These are phyloP conservation scores for Sporothrix dimorphospora DNA, from an alignment of 2,329 filamentous ascomycete genomes.

Conservation along the genomic window DNA sequence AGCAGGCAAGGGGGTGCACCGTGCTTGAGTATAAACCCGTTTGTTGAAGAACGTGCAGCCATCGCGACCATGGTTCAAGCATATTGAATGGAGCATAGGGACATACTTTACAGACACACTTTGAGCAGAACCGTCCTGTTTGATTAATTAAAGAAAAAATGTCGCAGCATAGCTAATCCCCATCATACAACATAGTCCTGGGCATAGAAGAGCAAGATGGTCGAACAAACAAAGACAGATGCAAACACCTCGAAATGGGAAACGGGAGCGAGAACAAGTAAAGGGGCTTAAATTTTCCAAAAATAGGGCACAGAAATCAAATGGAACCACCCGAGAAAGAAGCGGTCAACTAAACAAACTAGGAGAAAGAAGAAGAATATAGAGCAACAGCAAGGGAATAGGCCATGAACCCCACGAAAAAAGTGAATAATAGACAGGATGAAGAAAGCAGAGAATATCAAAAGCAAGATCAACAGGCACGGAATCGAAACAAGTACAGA, in stretches of 20 bases:
- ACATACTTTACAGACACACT: neutral
- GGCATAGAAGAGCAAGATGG: neutral
- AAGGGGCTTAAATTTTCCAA: neutral
- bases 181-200: neutral
- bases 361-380: neutral
- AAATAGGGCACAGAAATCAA: neutral
- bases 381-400: constrained; percentile 6
- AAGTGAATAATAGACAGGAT: neutral
- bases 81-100: neutral
- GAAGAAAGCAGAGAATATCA: neutral
- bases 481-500: neutral
- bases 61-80: too few species aligned
- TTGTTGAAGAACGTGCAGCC: too few species aligned
- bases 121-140: neutral
- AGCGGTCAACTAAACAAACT: neutral
- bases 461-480: neutral
- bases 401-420: neutral
- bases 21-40: too few species aligned
- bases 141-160: neutral
- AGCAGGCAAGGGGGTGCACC: too few species aligned
- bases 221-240: neutral
- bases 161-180: neutral
- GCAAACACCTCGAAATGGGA: neutral
- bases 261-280: neutral
- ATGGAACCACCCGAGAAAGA: neutral